A percentile compares a stretch with the other conserved stretches of the same genome.
Conservation (phyloP, 169 alveolate genomes). For the Cryptosporidium ryanae region DNA sequence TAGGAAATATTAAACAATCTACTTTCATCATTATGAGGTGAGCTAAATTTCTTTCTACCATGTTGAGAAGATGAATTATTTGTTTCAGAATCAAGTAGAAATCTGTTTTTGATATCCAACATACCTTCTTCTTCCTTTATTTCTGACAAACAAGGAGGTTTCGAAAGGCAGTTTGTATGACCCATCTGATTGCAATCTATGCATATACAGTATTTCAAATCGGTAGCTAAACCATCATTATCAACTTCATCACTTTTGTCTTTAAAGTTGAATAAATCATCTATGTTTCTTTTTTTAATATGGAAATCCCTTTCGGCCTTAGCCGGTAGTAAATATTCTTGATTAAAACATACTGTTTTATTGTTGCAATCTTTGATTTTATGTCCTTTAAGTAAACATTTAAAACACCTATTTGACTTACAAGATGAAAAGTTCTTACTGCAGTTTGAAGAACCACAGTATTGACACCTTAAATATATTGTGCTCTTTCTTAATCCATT, state of each 20-base stretch:
- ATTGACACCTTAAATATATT: conserved; percentile 30
- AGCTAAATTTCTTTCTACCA: neutral
- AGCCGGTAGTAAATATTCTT: conserved; percentile 13
- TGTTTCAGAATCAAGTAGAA: conserved; percentile 26
- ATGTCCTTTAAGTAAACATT: conserved; percentile 60
- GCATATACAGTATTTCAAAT: conserved; percentile 44
- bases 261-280: conserved; percentile 3
- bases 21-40: conserved; percentile 2
- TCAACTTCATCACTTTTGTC: neutral
- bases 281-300: neutral
- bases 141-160: conserved; percentile 15
- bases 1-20: conserved; percentile 46
- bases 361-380: conserved; percentile 25
- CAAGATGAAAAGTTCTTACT: conserved; percentile 26
- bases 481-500: conserved; percentile 57
- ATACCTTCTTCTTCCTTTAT: neutral
- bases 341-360: conserved; percentile 23
- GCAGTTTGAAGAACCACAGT: conserved; percentile 71
- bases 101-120: neutral
- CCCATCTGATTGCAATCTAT: conserved; percentile 35
- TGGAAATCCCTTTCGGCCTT: conserved; percentile 22
- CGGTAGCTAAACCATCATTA: neutral
- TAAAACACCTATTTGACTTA: conserved; percentile 56
- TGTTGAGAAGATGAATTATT: neutral
- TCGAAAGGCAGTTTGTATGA: conserved; percentile 15